Evolutionary conservation across 331 rosid genomes (phyloP).

Genomic region (Saraca asoca): DNA sequence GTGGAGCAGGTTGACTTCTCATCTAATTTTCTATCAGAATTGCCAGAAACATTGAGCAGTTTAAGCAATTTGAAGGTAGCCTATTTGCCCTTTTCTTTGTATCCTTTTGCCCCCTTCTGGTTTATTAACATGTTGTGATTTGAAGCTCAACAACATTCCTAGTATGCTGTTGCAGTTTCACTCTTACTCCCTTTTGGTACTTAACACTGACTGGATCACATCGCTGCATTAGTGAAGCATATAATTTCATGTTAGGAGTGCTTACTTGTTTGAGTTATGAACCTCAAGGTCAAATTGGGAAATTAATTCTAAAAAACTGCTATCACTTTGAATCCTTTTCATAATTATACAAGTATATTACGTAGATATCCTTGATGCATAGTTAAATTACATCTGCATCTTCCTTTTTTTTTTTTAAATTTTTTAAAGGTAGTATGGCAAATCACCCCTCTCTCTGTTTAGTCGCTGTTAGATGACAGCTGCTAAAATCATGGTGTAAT

Average conservation of each 20-base stretch:
- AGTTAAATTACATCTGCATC: not conserved
- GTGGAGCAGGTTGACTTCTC: constrained; percentile 73
- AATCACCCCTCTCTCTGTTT: not conserved
- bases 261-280: no score
- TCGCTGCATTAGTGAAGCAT: constrained; percentile 1
- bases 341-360: not conserved
- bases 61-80: constrained; percentile 73
- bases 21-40: constrained; percentile 68
- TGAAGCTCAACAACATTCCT: constrained; percentile 9
- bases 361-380: not conserved
- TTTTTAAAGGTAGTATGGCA: not conserved
- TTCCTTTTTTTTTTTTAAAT: not conserved
- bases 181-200: not conserved
- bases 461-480: not conserved
- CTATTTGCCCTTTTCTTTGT: not conserved
- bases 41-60: constrained; percentile 74
- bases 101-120: not conserved
- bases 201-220: not conserved
- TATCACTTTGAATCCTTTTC: constrained; percentile 3
- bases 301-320: not conserved
- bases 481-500: not conserved
- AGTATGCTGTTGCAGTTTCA: not conserved
- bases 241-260: not conserved
- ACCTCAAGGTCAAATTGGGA: no score
- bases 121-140: not conserved